These are phyloP conservation scores for Dentiscutata heterogama DNA, from an alignment of 371 early-diverging fungal genomes.

Conservation along the genomic window DNA sequence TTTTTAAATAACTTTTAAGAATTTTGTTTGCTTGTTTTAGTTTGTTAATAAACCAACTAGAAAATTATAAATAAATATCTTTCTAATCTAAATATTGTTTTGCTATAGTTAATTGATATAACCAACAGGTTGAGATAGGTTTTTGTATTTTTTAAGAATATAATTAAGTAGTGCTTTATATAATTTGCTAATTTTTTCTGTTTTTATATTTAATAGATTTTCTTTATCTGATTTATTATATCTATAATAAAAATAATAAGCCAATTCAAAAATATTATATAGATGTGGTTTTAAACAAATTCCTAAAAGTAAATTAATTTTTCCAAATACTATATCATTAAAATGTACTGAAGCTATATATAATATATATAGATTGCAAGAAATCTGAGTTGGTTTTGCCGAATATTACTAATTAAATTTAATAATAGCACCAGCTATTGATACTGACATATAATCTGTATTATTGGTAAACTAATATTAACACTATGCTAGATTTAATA, in stretches of 20 bases:
- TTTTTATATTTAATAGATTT: background rate
- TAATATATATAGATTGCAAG: no score
- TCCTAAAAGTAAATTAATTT: no score
- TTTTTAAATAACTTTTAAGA: background rate
- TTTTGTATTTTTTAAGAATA: background rate
- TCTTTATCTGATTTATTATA: background rate
- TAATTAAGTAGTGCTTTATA: slow-evolving; percentile 1
- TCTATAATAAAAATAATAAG: no score
- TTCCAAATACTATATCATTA: background rate
- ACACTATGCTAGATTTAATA: no score
- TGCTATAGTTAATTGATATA: slow-evolving; percentile 3
- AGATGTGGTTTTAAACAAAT: no score
- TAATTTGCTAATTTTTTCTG: background rate
- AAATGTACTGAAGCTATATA: no score
- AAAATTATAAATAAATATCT: slow-evolving; percentile 2
- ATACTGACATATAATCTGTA: no score
- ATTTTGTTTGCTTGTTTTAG: background rate
- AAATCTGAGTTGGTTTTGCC: no score
- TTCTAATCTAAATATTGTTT: slow-evolving; percentile 5
- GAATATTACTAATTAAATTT: no score
- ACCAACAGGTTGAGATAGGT: slow-evolving; percentile 10
- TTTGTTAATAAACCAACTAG: slow-evolving; percentile 13
- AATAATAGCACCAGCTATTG: no score
- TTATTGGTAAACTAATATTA: no score
- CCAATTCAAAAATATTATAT: no score